A percentile compares a stretch with the other conserved stretches of the same genome.
Conservation (phyloP, 495 filamentous ascomycete genomes). For the Penicillium alfredii region DNA sequence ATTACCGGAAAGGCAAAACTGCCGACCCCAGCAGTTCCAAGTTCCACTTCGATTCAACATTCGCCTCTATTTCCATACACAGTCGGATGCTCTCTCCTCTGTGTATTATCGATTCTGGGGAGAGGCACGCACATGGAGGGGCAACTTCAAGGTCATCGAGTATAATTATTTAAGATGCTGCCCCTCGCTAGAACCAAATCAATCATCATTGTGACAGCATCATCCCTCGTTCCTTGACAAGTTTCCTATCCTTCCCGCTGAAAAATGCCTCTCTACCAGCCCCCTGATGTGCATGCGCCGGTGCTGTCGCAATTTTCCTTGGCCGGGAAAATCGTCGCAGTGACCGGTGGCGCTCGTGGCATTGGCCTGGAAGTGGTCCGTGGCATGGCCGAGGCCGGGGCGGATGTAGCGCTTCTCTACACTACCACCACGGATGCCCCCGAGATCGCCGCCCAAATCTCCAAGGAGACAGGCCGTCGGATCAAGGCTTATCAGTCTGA, state of each 20-base stretch:
- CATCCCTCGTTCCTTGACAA: not conserved
- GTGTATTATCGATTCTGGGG: too few relatives aligned
- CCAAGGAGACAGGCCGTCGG: slow-evolving; percentile 58
- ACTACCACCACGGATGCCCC: slow-evolving; percentile 62
- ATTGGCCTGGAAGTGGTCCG: slow-evolving; percentile 67
- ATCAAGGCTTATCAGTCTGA: slow-evolving; percentile 57
- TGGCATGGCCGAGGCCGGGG: slow-evolving; percentile 65
- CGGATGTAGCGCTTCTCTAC: slow-evolving; percentile 71
- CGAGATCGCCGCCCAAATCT: slow-evolving; percentile 57
- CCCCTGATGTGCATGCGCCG: slow-evolving; percentile 5
- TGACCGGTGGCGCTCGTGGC: slow-evolving; percentile 58
- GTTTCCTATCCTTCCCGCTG: not conserved
- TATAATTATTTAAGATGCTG: too few relatives aligned
- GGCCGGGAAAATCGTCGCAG: slow-evolving; percentile 9
- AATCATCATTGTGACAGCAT: too few relatives aligned
- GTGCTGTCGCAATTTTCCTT: slow-evolving; percentile 30
- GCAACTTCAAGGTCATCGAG: too few relatives aligned
- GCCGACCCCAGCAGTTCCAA: too few relatives aligned
- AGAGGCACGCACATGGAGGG: too few relatives aligned
- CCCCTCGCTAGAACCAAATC: too few relatives aligned
- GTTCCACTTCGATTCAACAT: too few relatives aligned
- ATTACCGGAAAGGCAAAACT: too few relatives aligned
- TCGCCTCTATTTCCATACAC: too few relatives aligned
- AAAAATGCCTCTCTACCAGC: slow-evolving; percentile 12
- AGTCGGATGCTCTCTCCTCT: too few relatives aligned